phyloP scores from a whole-genome alignment of 2,329 filamentous ascomycete species.

The Aspergillus fructus region DNA sequence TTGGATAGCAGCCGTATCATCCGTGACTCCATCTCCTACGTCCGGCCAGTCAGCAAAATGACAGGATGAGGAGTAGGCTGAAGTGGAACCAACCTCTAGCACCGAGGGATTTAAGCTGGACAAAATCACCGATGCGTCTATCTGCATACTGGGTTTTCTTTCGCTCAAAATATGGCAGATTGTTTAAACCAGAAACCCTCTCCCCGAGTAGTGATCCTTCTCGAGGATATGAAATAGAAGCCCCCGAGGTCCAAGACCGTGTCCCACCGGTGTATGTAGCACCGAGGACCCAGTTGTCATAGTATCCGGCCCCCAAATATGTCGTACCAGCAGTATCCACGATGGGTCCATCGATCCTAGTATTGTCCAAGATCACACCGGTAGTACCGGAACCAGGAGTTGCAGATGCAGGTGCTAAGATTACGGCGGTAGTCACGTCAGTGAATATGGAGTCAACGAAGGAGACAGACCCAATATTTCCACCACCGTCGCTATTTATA shows the following conservation, averaged over 20 bases:
- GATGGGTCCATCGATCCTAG: slow-evolving; percentile 2
- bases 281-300: slow-evolving; percentile 4
- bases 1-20: slow-evolving; percentile 10
- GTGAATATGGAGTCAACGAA: slow-evolving; percentile 50
- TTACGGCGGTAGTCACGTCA: not conserved
- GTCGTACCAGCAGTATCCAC: slow-evolving; percentile 1
- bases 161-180: slow-evolving; percentile 5
- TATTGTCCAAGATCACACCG: slow-evolving; percentile 5
- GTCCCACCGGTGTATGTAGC: not conserved
- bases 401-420: not conserved
- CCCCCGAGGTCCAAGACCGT: not conserved
- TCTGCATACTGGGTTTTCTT: slow-evolving; percentile 5
- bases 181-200: not conserved
- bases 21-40: slow-evolving; percentile 5
- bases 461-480: slow-evolving; percentile 52
- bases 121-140: slow-evolving; percentile 1
- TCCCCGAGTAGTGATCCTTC: not conserved
- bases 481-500: slow-evolving; percentile 45
- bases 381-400: slow-evolving; percentile 5
- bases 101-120: slow-evolving; percentile 6
- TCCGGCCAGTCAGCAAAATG: not conserved
- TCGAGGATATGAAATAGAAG: not conserved
- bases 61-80: not conserved
- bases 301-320: not conserved
- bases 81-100: not conserved